Evolutionary conservation across 2,329 filamentous ascomycete genomes (phyloP), one percentile per base, ranked within the genome.

Genomic region (Podosphaera fusca): DNA sequence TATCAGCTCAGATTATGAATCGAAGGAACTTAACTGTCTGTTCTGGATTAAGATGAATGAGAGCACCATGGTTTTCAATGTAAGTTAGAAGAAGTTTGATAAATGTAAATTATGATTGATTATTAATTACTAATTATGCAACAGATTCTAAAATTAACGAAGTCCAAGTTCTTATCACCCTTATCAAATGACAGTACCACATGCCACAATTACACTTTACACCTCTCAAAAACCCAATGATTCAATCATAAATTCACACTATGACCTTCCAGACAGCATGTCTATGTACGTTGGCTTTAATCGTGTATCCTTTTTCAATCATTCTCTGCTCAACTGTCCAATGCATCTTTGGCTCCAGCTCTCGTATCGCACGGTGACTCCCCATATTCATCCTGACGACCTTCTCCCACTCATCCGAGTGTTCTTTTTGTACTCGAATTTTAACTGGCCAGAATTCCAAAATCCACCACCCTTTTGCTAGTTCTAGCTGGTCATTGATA

Each of bases 41-140:
- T 94, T 94, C 68, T 94, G 87, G 57, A 94, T 89, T 61, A 94
- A 74, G 63, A 94, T 90, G 67, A 94, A 94, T 56, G 87, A 94
- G 64, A 94, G 79, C 69, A 92, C 66, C 66, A 68, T 68, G 50
- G 59, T 67, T 45, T 30, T 12, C 1, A 21, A 50, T 21, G 30
- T 9, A 46, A 36, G 38, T 1, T 14, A 7, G 5, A 14, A 7
- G 1, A 31, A 34, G 5, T 34, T 34, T 33, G 14, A 9, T 51
- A 29, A 12, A 4, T 31, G 30, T 12, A 12, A 29, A 33, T 3
- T n/a, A 12, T n/a, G 40, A 45, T 45, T 45, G 21, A 49, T 49
- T 49, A 49, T 38, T 38, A 38, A 38, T 38, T 38, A 38, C 35
- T 38, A 38, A 21, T 21, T 10, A 38, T 38, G 35, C 10, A 38